These are phyloP conservation scores for Penicillium salamii DNA, from an alignment of 495 filamentous ascomycete species.

Conservation along the genomic window DNA sequence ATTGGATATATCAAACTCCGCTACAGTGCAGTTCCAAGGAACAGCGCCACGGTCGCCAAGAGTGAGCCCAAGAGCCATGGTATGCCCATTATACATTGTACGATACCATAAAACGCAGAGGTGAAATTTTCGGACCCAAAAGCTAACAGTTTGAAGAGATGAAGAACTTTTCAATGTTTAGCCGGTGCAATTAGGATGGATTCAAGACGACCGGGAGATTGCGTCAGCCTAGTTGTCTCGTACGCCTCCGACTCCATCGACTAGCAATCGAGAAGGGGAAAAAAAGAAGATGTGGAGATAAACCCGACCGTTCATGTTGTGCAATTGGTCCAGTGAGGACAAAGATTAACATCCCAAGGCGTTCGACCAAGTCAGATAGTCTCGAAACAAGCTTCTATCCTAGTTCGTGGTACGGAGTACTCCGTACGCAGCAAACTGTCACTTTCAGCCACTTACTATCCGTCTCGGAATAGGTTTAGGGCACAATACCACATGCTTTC, in stretches of 20 bases:
- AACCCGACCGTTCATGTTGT: not conserved
- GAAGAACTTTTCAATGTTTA: too few relatives aligned
- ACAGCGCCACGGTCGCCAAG: not conserved
- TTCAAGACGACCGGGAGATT: too few relatives aligned
- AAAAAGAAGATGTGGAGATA: not conserved
- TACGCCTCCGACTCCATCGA: not conserved
- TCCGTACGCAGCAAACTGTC: not conserved
- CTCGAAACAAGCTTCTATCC: slow-evolving; percentile 7
- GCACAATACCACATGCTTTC: too few relatives aligned
- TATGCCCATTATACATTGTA: too few relatives aligned
- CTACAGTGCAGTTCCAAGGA: not conserved
- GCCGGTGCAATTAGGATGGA: too few relatives aligned
- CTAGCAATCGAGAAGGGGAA: not conserved
- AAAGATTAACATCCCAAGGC: not conserved
- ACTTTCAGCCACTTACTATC: not conserved
- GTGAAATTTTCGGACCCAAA: not conserved
- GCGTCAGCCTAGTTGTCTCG: not conserved
- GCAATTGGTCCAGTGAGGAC: not conserved
- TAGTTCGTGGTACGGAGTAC: not conserved
- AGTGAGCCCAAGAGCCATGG: slow-evolving; percentile 5
- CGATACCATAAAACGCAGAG: too few relatives aligned
- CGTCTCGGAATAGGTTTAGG: not conserved
- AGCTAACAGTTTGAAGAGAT: not conserved
- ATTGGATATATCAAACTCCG: slow-evolving; percentile 21
- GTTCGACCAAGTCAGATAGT: not conserved